phyloP scores from a whole-genome alignment of 306 rosid genomes.

The Cicer bijugum region DNA sequence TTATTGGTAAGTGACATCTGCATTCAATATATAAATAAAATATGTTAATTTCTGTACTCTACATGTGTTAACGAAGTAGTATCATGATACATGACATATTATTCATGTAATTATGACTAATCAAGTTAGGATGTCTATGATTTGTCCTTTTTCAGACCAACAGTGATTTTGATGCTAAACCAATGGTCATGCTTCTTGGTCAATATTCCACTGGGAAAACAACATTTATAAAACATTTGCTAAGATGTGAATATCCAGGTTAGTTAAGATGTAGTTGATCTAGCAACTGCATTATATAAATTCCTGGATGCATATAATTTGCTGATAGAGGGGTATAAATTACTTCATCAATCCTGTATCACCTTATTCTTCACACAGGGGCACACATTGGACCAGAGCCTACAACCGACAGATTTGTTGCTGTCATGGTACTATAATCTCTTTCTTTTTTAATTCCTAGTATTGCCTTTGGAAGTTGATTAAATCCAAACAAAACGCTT shows the following conservation, averaged over 20 bases:
- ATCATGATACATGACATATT: slow-evolving; percentile 3
- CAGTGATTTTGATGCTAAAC: slow-evolving; percentile 96
- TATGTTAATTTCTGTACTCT: slow-evolving; percentile 36
- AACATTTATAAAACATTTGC: slow-evolving; percentile 87
- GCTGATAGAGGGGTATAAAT: not conserved
- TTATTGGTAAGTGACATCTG: slow-evolving; percentile 60
- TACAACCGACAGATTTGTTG: slow-evolving; percentile 95
- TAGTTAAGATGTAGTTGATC: slow-evolving; percentile 45
- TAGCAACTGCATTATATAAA: slow-evolving; percentile 32
- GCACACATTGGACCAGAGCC: slow-evolving; percentile 99
- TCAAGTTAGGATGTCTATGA: slow-evolving; percentile 35
- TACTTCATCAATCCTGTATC: slow-evolving; percentile 24
- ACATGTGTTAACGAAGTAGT: not conserved
- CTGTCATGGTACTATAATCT: slow-evolving; percentile 73
- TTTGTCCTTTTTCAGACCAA: slow-evolving; percentile 58
- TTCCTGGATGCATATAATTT: slow-evolving; percentile 24
- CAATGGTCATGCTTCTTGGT: slow-evolving; percentile 95
- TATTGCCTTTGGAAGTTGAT: not conserved
- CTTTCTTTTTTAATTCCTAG: not conserved
- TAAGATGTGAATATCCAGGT: slow-evolving; percentile 88
- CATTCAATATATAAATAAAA: slow-evolving; percentile 10
- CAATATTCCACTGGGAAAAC: slow-evolving; percentile 99
- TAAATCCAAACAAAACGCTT: not conserved
- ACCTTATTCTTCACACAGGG: slow-evolving; percentile 55
- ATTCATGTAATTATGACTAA: slow-evolving; percentile 29